A percentile compares a stretch with the other conserved stretches of the same genome.
Conservation (phyloP, 2,329 filamentous ascomycete genomes). For the Plectosphaerella cucumerina region DNA sequence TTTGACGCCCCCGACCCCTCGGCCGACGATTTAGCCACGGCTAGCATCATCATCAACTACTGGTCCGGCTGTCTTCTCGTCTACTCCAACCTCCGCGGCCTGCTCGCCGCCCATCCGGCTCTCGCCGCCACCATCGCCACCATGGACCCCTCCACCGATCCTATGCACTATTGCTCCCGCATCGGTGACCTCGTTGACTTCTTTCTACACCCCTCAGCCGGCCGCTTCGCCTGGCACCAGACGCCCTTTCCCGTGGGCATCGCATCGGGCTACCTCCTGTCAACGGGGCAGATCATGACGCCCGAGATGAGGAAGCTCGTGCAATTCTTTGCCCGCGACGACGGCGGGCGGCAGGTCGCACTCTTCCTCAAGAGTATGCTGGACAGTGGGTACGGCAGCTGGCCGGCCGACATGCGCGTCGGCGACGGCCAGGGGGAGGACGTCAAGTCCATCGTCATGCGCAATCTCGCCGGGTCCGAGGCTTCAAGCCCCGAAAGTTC, state of each 20-base stretch:
- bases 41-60: conserved; percentile 7
- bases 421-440: too few species aligned
- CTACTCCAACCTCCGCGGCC: conserved; percentile 7
- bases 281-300: conserved; percentile 5
- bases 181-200: conserved; percentile 11
- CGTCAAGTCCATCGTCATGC: too few species aligned
- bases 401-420: not conserved
- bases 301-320: conserved; percentile 7
- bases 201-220: conserved; percentile 10
- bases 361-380: not conserved
- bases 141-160: conserved; percentile 6
- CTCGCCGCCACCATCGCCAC: conserved; percentile 1
- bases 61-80: conserved; percentile 10
- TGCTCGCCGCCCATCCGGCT: not conserved
- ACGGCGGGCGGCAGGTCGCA: not conserved
- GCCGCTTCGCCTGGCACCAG: conserved; percentile 8
- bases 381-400: not conserved
- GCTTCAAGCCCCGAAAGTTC: too few species aligned
- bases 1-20: conserved; percentile 6
- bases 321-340: conserved; percentile 9
- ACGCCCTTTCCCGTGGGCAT: conserved; percentile 12
- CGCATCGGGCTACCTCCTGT: conserved; percentile 10
- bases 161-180: conserved; percentile 9
- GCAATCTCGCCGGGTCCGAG: too few species aligned
- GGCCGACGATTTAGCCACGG: conserved; percentile 8